Conservation (phyloP, 1,139 yeast species). For the Suhomyces bolitotheri region DNA sequence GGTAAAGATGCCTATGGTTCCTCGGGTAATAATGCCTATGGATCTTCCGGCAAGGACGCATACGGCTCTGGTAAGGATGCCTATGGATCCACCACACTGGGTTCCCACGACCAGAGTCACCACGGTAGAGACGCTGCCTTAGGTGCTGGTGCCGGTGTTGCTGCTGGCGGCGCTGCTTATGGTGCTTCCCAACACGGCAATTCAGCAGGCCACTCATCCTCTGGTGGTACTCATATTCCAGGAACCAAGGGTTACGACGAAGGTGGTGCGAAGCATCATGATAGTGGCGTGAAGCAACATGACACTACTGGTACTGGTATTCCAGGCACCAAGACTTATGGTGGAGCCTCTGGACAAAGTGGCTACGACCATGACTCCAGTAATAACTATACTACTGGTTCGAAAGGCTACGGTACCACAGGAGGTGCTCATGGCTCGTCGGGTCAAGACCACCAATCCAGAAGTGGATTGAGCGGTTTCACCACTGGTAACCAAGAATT, state of each 20-base stretch:
- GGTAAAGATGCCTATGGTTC: slow-evolving; percentile 1
- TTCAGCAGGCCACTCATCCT: slow-evolving; percentile 3
- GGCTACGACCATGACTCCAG: neutral
- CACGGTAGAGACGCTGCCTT: slow-evolving; percentile 8
- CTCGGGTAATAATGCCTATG: slow-evolving; percentile 1
- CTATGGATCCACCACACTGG: slow-evolving; percentile 2
- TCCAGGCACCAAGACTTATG: neutral
- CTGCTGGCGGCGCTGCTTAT: slow-evolving; percentile 15
- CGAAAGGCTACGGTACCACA: neutral
- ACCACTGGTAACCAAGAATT: slow-evolving; percentile 37
- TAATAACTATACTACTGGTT: slow-evolving; percentile 2
- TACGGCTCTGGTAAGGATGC: slow-evolving; percentile 6
- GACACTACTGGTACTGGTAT: slow-evolving; percentile 9
- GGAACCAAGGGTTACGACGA: slow-evolving; percentile 13
- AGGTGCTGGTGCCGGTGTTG: slow-evolving; percentile 13
- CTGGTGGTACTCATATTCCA: slow-evolving; percentile 12
- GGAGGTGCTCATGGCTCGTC: neutral
- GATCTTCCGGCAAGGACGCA: slow-evolving; percentile 2
- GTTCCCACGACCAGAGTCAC: slow-evolving; percentile 3
- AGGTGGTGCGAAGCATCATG: neutral
- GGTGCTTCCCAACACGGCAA: slow-evolving; percentile 14
- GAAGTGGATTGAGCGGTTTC: slow-evolving; percentile 21
- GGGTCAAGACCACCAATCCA: slow-evolving; percentile 2
- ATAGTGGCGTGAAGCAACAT: neutral
- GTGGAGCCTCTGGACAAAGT: neutral